Base-by-base conservation (phyloP, 2,329 filamentous ascomycete species). In the Tolypocladium guangdongense region DNA sequence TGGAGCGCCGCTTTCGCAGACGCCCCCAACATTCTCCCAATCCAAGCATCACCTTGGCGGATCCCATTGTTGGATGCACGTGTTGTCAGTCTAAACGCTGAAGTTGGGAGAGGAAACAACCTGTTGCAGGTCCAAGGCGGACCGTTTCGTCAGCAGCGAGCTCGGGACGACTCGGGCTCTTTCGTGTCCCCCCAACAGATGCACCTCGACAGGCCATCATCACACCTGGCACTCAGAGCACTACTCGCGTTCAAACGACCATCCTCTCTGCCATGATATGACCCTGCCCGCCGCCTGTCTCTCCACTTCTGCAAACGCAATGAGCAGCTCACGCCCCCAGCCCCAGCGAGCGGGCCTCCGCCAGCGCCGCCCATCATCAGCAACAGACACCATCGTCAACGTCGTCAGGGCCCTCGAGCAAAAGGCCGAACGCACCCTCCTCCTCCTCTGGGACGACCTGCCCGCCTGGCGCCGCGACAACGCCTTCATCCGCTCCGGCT, bases 391-490 rank as follows among this genome's bases (percentile, higher is more conserved):
- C 37, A 33, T 68, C 52, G 48, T 60, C 58, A 36, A 54, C 49
- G 57, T 65, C 41, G 62, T 65, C 43, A 64, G 63, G 45, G 47
- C 65, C 10, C 60, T 70, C 52, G 76, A 78, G 56, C 57, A 64
- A 7, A 72, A 68, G 51, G 60, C 75, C 38, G 68, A 73, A 27
- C 56, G 64, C 3, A 66, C 71, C 1, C 64, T 78, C 4, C 71
- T 79, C 36, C 58, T 80, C n/a, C 66, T 73, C 54, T 83, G 79
- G 79, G 76, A 82, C 58, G 78, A 82, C 52, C 74, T 83, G 11
- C 77, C 78, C 14, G 57, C 68, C 52, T 83, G 80, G 80, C 78
- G 78, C 46, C 78, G 78, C 58, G 80, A 83, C 69, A 83, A 83
- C 62, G 69, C 69, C 59, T 82, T 68, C 70, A 81, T 83, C 66